Percentiles rank a stretch among this genome's conserved stretches.
Conservation (phyloP, 176 grass and related monocot genomes). For the Avena sativa region DNA sequence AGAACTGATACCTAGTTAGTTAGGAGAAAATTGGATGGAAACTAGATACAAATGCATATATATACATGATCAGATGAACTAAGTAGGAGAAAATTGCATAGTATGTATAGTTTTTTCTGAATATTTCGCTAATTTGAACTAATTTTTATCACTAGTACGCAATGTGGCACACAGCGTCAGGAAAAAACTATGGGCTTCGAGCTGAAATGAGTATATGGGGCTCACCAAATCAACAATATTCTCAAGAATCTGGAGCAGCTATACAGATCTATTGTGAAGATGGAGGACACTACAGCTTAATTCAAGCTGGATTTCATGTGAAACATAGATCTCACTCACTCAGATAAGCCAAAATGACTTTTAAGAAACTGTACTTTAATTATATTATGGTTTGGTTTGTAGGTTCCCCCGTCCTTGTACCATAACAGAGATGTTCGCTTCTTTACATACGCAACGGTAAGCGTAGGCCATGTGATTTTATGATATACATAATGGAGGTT, state of each 20-base stretch:
- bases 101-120: background rate
- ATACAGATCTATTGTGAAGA: background rate
- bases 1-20: background rate
- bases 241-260: slow-evolving; percentile 30
- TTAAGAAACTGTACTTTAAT: background rate
- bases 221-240: slow-evolving; percentile 17
- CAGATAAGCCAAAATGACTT: background rate
- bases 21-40: background rate
- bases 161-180: background rate
- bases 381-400: background rate
- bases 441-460: slow-evolving; percentile 55
- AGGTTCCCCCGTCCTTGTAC: slow-evolving; percentile 41
- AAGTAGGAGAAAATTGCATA: background rate
- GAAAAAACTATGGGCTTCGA: slow-evolving; percentile 25
- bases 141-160: background rate
- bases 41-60: background rate
- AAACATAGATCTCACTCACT: background rate
- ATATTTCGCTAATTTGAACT: background rate
- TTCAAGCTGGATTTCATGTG: slow-evolving; percentile 44
- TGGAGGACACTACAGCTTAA: background rate
- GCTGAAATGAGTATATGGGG: slow-evolving; percentile 37
- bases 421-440: slow-evolving; percentile 49
- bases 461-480: background rate
- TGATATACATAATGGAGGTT: background rate
- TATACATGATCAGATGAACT: background rate